Percentiles rank a stretch among this genome's conserved stretches.
These are phyloP conservation scores for Apiospora phragmitis DNA, from an alignment of 2,329 filamentous ascomycete species.

Conservation along the genomic window DNA sequence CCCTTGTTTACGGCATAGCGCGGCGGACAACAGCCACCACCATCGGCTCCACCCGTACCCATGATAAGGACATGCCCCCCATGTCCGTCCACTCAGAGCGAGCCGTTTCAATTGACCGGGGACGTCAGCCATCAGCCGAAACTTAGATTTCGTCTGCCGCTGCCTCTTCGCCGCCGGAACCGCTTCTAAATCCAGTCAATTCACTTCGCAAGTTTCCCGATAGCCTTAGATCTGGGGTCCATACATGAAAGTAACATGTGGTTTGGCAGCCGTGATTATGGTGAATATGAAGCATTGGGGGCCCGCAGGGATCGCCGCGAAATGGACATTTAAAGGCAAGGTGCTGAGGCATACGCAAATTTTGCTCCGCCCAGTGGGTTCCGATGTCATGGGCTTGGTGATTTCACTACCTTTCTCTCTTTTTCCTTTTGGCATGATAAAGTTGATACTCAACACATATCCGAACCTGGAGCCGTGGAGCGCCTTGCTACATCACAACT, in stretches of 20 bases:
- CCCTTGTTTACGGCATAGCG: background rate
- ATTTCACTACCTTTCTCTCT: too few species aligned
- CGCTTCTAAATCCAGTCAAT: background rate
- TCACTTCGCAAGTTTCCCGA: background rate
- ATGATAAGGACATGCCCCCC: background rate
- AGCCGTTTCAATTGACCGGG: background rate
- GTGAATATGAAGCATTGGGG: background rate
- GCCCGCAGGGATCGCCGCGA: background rate
- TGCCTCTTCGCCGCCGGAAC: background rate
- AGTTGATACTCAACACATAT: too few species aligned
- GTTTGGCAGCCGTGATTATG: background rate
- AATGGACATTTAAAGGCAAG: background rate
- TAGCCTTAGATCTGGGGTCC: background rate
- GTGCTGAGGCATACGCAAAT: background rate
- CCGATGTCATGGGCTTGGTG: too few species aligned
- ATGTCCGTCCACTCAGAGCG: background rate
- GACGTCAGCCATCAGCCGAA: background rate
- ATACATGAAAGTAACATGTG: background rate
- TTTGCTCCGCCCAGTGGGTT: too few species aligned
- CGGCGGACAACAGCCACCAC: background rate
- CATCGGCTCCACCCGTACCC: background rate
- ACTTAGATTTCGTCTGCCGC: background rate
- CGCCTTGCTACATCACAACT: too few species aligned
- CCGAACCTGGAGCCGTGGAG: too few species aligned
- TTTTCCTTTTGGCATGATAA: too few species aligned